Conservation (phyloP, 495 filamentous ascomycete species). For the Penicillium macrosclerotiorum region DNA sequence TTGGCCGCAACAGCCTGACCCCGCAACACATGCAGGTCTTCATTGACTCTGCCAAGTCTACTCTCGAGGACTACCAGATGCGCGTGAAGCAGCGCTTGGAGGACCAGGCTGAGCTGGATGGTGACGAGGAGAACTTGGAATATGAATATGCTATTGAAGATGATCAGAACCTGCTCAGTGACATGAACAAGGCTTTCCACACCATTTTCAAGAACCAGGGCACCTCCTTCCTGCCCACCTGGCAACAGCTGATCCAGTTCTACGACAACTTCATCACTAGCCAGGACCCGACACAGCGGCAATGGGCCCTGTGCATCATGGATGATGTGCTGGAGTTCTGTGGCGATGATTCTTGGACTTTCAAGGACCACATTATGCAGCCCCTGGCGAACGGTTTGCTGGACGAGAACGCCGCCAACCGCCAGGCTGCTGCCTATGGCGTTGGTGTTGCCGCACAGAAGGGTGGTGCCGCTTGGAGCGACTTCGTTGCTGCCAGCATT, state of each 20-base stretch:
- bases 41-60: conserved; percentile 76
- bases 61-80: conserved; percentile 86
- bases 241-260: conserved; percentile 78
- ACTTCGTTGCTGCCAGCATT: conserved; percentile 76
- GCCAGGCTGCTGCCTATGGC: conserved; percentile 95
- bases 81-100: conserved; percentile 78
- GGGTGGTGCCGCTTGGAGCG: conserved; percentile 78
- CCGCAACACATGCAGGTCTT: conserved; percentile 78
- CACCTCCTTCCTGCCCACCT: conserved; percentile 75
- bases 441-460: conserved; percentile 94
- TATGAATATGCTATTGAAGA: conserved; percentile 85
- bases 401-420: conserved; percentile 84
- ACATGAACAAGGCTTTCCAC: conserved; percentile 99
- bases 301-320: conserved; percentile 98
- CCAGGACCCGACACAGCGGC: conserved; percentile 83
- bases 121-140: conserved; percentile 72
- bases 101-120: conserved; percentile 73
- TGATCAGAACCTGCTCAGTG: conserved; percentile 91
- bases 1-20: conserved; percentile 78
- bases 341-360: conserved; percentile 76
- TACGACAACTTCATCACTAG: conserved; percentile 86
- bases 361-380: conserved; percentile 78
- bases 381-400: conserved; percentile 79
- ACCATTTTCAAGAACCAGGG: conserved; percentile 97
- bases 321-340: conserved; percentile 99